phyloP scores from a whole-genome alignment of 441 rosid species.

The Sinapis alba region DNA sequence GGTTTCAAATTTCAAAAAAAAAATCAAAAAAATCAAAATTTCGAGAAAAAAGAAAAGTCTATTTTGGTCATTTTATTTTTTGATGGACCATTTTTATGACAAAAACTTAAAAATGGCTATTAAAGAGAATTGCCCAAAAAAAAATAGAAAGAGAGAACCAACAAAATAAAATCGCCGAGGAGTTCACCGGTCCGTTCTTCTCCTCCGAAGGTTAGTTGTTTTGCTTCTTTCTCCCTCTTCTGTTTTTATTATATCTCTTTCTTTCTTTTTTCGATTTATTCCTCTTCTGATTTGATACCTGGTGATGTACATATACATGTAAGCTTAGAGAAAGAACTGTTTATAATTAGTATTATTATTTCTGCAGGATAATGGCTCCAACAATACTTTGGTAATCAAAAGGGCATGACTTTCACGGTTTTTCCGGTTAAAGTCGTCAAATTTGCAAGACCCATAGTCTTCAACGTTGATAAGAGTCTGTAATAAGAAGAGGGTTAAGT shows the following conservation, averaged over 20 bases:
- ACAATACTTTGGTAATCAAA: not conserved
- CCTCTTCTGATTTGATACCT: not conserved
- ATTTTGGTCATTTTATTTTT: too few relatives aligned
- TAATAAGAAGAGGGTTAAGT: slow-evolving; percentile 18
- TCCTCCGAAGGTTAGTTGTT: slow-evolving; percentile 12
- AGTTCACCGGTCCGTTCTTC: slow-evolving; percentile 8
- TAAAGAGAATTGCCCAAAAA: too few relatives aligned
- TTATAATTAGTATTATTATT: not conserved
- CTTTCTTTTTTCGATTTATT: not conserved
- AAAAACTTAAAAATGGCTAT: too few relatives aligned
- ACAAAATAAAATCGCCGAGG: slow-evolving; percentile 9
- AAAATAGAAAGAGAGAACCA: not conserved
- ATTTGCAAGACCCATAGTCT: slow-evolving; percentile 13
- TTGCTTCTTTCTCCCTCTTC: not conserved
- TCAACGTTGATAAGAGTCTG: slow-evolving; percentile 20
- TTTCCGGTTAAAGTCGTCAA: slow-evolving; percentile 27
- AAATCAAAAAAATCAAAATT: too few relatives aligned
- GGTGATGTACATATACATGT: not conserved
- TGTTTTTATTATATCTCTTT: not conserved
- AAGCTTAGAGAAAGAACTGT: slow-evolving; percentile 7
- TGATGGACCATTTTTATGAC: too few relatives aligned
- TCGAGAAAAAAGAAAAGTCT: too few relatives aligned
- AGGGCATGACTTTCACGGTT: slow-evolving; percentile 2
- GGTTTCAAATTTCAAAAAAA: too few relatives aligned
- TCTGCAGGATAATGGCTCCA: not conserved